Evolutionary conservation across 805 yeast species (phyloP).

Genomic region (Kodamaea sagamina): DNA sequence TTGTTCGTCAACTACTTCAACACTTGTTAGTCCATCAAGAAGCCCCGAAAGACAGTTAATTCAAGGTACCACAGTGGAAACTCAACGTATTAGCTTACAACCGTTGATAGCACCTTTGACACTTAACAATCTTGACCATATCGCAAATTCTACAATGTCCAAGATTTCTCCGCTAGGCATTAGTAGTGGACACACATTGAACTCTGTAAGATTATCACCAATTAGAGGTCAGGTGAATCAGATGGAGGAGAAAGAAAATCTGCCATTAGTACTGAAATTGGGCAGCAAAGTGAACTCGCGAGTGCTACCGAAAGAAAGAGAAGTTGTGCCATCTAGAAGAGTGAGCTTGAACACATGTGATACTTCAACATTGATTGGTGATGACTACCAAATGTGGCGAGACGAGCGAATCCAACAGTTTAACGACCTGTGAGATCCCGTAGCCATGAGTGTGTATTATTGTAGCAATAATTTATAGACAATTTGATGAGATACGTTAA

Average conservation of each 20-base stretch:
- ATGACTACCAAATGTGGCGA: slow-evolving; percentile 44
- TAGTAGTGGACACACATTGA: neutral
- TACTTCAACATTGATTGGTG: slow-evolving; percentile 41
- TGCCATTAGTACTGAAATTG: neutral
- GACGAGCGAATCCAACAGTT: slow-evolving; percentile 33
- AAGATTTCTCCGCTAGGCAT: slow-evolving; percentile 3
- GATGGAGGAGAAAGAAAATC: slow-evolving; percentile 6
- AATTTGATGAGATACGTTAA: too few species aligned
- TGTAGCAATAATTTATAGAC: too few species aligned
- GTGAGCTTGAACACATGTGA: slow-evolving; percentile 31
- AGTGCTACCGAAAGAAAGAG: slow-evolving; percentile 1
- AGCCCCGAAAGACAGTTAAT: slow-evolving; percentile 1
- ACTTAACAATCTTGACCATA: neutral
- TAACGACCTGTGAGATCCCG: slow-evolving; percentile 8
- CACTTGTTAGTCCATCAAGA: slow-evolving; percentile 2
- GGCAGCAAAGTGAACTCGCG: neutral
- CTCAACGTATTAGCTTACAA: slow-evolving; percentile 5
- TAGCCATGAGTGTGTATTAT: neutral
- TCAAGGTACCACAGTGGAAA: slow-evolving; percentile 3
- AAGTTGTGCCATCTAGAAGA: slow-evolving; percentile 9
- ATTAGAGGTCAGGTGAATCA: neutral
- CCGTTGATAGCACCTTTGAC: slow-evolving; percentile 1
- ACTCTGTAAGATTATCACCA: neutral
- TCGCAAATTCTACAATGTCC: neutral
- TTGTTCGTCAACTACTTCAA: neutral